Evolutionary conservation across 139 green algal genomes (phyloP), one percentile per base, ranked within the genome.

Genomic region (Axilococcus clingmanii): DNA sequence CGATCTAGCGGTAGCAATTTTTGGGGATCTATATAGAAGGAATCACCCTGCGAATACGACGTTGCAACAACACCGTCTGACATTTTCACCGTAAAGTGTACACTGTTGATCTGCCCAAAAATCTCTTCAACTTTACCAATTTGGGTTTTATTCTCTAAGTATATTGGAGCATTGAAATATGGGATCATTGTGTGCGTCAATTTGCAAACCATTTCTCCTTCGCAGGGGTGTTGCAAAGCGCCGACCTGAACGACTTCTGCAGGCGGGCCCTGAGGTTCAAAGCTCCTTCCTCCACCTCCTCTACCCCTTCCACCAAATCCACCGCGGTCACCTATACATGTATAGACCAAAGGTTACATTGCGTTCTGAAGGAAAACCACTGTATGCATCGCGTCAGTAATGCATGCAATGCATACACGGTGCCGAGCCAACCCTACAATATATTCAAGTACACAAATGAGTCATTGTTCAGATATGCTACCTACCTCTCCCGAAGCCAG

Each of bases 151-250:
- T 98, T 98, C 59, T 98, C 85, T 46, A 97, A 61, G 55, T 80
- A 99, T 29, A 99, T 98, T 30, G 84, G 86, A 0, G 85, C 93
- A 59, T 99, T 99, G 75, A 99, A 99, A 57, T 98, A 96, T 3
- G 93, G 93, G 27, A 96, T 81, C 85, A 96, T 96, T 17, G 87
- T 79, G 34, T 94, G 93, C 9, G 83, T 94, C 16, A 99, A 68
- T 66, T 96, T 97, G 69, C 74, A 86, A 11, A 99, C 87, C 7
- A 84, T 83, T 59, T 99, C 93, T 28, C 93, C 93, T 60, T 99
- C 93, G 71, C 93, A 99, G 11, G 88, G 77, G 52, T 99, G 93
- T 50, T 79, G 34, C 60, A 95, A 98, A 0, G 41, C 41, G 15
- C 93, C 91, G 14, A 87, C 84, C 69, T 95, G 87, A 14, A 91